Percentiles rank a stretch among this genome's conserved stretches.
These are phyloP conservation scores for Amyloporia xantha DNA, from an alignment of 768 basidiomycete genomes.

Conservation along the genomic window DNA sequence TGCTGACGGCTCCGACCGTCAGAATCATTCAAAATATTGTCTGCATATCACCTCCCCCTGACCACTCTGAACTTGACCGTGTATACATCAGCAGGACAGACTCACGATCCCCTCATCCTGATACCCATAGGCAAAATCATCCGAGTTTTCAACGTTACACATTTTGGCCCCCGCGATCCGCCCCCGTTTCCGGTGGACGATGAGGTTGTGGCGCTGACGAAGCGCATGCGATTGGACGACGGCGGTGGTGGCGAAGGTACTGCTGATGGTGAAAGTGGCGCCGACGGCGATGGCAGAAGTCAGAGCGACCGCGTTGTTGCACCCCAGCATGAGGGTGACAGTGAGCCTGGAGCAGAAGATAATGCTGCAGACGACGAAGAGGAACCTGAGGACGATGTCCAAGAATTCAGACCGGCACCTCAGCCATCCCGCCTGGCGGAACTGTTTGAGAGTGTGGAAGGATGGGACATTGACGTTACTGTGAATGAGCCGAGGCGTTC, in stretches of 20 bases:
- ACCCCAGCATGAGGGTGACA: conserved; percentile 8
- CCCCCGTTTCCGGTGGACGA: conserved; percentile 30
- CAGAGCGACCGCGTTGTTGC: background rate
- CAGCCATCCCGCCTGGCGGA: conserved; percentile 9
- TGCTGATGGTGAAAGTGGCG: background rate
- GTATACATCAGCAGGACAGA: conserved; percentile 30
- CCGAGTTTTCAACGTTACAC: conserved; percentile 39
- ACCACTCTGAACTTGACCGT: conserved; percentile 32
- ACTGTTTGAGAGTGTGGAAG: conserved; percentile 12
- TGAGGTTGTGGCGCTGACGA: conserved; percentile 12
- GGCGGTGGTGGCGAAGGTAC: background rate
- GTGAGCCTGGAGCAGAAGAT: background rate
- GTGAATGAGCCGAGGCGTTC: conserved; percentile 5
- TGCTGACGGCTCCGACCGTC: too few relatives aligned
- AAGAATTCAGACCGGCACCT: background rate
- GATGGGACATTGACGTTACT: conserved; percentile 20
- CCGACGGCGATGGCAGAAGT: background rate
- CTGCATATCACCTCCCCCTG: conserved; percentile 40
- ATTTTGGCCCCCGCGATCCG: conserved; percentile 37
- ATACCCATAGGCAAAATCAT: conserved; percentile 36
- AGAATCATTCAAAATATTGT: conserved; percentile 65
- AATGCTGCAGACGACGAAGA: background rate
- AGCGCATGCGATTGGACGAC: conserved; percentile 4
- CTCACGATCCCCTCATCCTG: conserved; percentile 51
- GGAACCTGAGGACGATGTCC: conserved; percentile 16